phyloP scores from a whole-genome alignment of 345 rosid species.

The Bretschneidera sinensis region DNA sequence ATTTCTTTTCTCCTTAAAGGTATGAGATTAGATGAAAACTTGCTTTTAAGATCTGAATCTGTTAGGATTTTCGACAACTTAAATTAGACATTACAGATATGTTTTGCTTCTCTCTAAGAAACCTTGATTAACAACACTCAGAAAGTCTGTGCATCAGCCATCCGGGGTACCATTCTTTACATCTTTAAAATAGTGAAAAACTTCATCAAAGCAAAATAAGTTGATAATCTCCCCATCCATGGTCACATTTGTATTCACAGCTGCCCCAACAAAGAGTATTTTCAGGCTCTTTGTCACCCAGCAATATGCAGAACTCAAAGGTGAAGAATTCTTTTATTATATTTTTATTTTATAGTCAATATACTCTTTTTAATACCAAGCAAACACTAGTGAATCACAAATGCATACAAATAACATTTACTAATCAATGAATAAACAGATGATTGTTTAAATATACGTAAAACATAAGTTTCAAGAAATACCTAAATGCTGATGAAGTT shows the following conservation, averaged over 20 bases:
- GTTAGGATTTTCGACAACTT: not conserved
- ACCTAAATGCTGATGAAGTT: conserved; percentile 97
- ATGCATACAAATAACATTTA: not conserved
- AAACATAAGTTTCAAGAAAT: conserved; percentile 4
- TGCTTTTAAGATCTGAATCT: no score
- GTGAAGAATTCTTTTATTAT: no score
- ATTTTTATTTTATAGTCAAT: no score
- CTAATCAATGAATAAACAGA: not conserved
- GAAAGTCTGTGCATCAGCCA: not conserved
- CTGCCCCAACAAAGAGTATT: no score
- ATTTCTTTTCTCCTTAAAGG: not conserved
- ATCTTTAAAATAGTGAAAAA: no score
- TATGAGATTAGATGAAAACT: not conserved
- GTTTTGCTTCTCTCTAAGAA: not conserved
- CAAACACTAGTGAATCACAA: no score
- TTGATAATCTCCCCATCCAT: no score
- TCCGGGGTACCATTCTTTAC: not conserved
- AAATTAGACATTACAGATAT: not conserved
- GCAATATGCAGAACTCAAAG: no score
- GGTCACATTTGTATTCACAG: no score
- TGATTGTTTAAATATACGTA: not conserved
- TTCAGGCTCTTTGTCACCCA: not conserved
- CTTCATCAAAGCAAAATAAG: not conserved
- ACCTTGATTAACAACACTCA: not conserved
- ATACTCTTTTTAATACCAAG: no score